Evolutionary conservation across 1,284 basidiomycete species (phyloP).

Genomic region (Wallemia ichthyophaga): DNA sequence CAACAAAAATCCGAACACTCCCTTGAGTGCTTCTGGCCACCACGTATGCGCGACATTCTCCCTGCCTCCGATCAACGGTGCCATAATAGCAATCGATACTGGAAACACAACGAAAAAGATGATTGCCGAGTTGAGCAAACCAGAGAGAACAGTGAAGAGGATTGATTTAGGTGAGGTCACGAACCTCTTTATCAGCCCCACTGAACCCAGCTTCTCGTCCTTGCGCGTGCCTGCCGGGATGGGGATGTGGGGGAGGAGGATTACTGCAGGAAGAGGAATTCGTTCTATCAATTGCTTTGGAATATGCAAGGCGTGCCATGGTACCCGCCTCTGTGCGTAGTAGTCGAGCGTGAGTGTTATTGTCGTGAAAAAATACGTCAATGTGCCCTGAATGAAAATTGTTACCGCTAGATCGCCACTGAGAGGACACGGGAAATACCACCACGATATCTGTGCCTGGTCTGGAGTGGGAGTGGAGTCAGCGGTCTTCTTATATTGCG

Average conservation of each 20-base stretch:
- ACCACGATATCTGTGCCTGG: background rate
- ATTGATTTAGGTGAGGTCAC: background rate
- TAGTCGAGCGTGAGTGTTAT: background rate
- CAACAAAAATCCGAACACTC: background rate
- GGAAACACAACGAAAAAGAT: background rate
- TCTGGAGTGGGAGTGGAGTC: background rate
- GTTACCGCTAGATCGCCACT: background rate
- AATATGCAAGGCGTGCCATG: background rate
- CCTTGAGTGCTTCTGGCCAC: background rate
- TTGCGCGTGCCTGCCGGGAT: background rate
- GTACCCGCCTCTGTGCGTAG: background rate
- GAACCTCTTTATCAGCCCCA: background rate
- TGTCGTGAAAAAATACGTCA: background rate
- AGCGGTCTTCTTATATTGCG: too few species aligned
- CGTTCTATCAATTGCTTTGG: background rate
- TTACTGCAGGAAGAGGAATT: background rate
- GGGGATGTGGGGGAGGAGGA: background rate
- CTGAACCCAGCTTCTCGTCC: background rate
- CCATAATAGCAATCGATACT: background rate
- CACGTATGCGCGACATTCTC: background rate
- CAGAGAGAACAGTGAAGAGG: background rate
- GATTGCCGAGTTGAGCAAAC: background rate
- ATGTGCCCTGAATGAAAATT: background rate
- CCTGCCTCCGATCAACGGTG: background rate
- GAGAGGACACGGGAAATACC: background rate